Evolutionary conservation across 2,329 filamentous ascomycete species (phyloP), one percentile per base, ranked within the genome.

Genomic region (Pseudocercospora fijiensis): DNA sequence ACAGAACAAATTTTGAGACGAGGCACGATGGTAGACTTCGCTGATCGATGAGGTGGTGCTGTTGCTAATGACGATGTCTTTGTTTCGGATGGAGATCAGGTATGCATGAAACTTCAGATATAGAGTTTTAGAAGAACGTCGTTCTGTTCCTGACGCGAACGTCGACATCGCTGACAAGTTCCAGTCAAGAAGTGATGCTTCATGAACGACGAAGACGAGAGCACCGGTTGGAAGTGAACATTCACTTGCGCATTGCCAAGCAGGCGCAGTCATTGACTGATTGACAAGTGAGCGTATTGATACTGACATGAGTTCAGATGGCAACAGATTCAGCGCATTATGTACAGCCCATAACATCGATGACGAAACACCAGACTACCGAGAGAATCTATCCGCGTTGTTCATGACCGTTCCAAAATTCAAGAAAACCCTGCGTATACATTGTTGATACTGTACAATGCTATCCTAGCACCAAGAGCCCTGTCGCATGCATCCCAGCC

Each of bases 381-480:
- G 45, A 45, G 16, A 41, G 16, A 41, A 41, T 41, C 16, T 41
- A 41, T 41, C 8, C 26, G 55, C 27, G 11, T 20, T 26, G n/a
- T n/a, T 26, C 11, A 20, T 26, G 37, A 41, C 3, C 18, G 26
- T 43, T 22, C 30, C 11, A 57, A 41, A 20, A 57, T 20, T 45
- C 28, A 43, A 45, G 20, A 43, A 27, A 57, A 22, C 30, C 55
- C 11, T 4, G 30, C 20, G 13, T 16, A 30, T 56, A 28, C 20
- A 24, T 57, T 43, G 33, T 57, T 43, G 33, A 16, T 57, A 43
- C 55, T 57, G 55, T 57, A 57, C 55, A 33, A 41, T 33, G 55
- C 55, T 57, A 57, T 57, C 55, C 45, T 26, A 33, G 18, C 55
- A 22, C 28, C 11, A 28, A 53, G 16, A 27, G 49, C 16, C 9